Conservation (phyloP, 257 asterid genomes). For the Solanum habrochaites region DNA sequence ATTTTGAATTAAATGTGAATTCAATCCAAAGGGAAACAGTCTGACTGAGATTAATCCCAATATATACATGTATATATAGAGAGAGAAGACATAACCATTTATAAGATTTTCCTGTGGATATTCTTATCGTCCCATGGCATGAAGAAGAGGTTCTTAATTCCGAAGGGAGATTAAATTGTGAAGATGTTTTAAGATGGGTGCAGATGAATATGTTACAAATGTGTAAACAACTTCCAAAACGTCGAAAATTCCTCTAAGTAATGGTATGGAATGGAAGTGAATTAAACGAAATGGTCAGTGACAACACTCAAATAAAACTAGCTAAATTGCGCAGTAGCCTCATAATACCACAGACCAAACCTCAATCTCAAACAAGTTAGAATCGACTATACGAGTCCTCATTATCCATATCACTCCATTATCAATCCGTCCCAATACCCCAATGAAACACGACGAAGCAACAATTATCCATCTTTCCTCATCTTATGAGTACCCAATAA, state of each 20-base stretch:
- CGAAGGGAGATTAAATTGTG: neutral
- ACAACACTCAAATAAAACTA: neutral
- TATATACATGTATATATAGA: neutral
- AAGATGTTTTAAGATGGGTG: neutral
- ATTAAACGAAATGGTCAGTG: neutral
- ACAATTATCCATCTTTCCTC: neutral
- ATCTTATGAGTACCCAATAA: neutral
- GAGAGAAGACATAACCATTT: neutral
- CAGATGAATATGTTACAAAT: neutral
- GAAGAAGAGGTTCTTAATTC: neutral
- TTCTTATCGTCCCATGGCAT: neutral
- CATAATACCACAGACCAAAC: neutral
- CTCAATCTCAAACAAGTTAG: neutral
- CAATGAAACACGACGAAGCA: neutral
- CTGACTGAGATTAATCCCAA: neutral
- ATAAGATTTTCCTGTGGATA: neutral
- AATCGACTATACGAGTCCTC: neutral
- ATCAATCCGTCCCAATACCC: neutral
- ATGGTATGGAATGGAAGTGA: neutral
- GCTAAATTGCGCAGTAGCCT: neutral
- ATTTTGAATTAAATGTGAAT: neutral
- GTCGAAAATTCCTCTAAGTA: neutral
- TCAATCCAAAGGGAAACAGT: neutral
- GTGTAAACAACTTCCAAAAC: neutral
- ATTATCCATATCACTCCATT: neutral